Evolutionary conservation across 805 yeast species (phyloP), one percentile per base, ranked within the genome.

Genomic region (Yarrowia yakushimensis): DNA sequence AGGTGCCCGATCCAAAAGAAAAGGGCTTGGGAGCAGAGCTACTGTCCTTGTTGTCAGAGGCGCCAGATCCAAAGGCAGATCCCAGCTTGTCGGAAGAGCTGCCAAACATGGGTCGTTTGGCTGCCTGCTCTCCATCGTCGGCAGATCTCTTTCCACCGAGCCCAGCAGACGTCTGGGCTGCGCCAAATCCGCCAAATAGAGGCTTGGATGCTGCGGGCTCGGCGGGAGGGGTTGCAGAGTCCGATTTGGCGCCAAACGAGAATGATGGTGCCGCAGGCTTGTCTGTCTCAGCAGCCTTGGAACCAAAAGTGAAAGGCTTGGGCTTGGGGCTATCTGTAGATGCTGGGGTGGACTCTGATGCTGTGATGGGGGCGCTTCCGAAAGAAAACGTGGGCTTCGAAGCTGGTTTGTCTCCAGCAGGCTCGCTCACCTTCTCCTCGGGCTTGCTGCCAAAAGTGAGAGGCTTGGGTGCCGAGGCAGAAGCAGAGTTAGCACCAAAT

Each of bases 91-190:
- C 48, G 5, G 43, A 6, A 13, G 54, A 30, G 18, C 45, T 9
- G 8, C 57, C 41, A 48, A 48, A 48, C 57, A 48, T 22, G 41
- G 41, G 41, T 6, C 10, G 17, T 11, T 36, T 36, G 20, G 23
- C 18, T 18, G 41, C 15, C 3, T 36, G 41, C 23, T 36, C 57
- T 2, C 17, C 41, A n/a, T 33, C 57, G 9, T 33, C 57, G 4
- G 42, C 57, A 23, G 57, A 33, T 34, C 57, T 48, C 30, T 48
- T 48, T n/a, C 57, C 57, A 8, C 50, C 50, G 18, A 28, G 27
- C 4, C 18, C 30, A 13, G 41, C 13, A 15, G 42, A n/a, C 11
- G 54, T 8, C 18, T 36, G 7, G 18, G 36, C 2, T 2, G 34
- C 13, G 18, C 37, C 54, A 30, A 45, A 45, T 5, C 30, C 25